Evolutionary conservation across 2,329 filamentous ascomycete species (phyloP), one percentile per base, ranked within the genome.

Genomic region (Nemania sp.): DNA sequence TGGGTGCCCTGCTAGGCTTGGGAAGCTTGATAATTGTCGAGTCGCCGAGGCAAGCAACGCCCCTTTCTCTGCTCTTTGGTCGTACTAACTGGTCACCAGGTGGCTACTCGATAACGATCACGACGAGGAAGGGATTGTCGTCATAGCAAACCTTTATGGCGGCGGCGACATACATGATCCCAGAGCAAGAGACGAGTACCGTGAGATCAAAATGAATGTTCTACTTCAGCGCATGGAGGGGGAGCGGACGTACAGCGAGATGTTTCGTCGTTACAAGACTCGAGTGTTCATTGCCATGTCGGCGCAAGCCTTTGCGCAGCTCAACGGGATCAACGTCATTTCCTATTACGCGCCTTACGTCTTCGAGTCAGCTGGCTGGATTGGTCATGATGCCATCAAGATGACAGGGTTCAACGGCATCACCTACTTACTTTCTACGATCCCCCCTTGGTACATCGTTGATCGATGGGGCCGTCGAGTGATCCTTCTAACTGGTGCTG

Each of bases 301-400:
- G 35, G 95, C 95, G 3, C 95, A 98, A 77, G 92, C 89, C 5
- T 86, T 99, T 66, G 95, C 95, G 29, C 95, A 99, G 77, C 86
- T 99, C 55, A 98, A 98, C 79, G 95, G 95, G 67, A 99, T 99
- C 80, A 99, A 99, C 77, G 95, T 99, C 74, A 99, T 99, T 65
- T 98, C 94, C 1, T 99, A 98, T 81, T 99, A 99, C 73, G 95
- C 95, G 1, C 95, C 95, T 0, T 87, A 96, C 57, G 94, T 98
- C 15, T 98, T 99, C 71, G 93, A 97, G 77, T 93, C 93, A 61
- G 95, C 95, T 39, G 94, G 95, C n/a, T 98, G 94, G 95, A 79
- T 86, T 57, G 95, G 94, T 29, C 91, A 94, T 67, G 84, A 92
- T 60, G 95, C 95, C 5, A 90, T 98, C 65, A 83, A 98, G 63